These are phyloP conservation scores for Conringia planisiliqua DNA, from an alignment of 345 rosid species.

Conservation along the genomic window DNA sequence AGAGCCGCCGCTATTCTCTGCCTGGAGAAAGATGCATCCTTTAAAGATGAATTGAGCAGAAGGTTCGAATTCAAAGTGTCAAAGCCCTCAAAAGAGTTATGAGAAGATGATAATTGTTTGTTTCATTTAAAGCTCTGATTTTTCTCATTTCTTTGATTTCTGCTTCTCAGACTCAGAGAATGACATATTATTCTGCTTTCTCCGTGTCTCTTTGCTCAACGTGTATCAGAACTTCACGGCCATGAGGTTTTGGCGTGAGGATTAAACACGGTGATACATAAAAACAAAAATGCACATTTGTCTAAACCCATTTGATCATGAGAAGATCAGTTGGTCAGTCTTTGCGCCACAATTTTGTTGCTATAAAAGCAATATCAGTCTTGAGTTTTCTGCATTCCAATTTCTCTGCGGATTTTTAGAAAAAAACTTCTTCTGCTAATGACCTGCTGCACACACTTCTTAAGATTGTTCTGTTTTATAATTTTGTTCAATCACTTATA, in stretches of 20 bases:
- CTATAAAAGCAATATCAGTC: background rate
- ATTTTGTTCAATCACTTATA: background rate
- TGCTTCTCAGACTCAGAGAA: background rate
- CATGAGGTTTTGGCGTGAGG: constrained; percentile 26
- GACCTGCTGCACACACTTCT: background rate
- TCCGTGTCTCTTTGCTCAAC: background rate
- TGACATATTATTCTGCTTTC: background rate
- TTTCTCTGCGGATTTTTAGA: background rate
- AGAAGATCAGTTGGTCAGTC: constrained; percentile 23
- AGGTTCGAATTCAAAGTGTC: background rate
- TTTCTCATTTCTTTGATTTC: background rate
- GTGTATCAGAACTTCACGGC: constrained; percentile 38
- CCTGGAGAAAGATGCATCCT: background rate
- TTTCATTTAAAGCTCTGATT: background rate
- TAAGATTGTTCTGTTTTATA: background rate
- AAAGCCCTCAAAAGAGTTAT: background rate
- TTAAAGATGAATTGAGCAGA: background rate
- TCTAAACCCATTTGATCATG: constrained; percentile 20
- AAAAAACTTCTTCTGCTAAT: background rate
- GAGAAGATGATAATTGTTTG: too few relatives aligned
- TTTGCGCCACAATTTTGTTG: constrained; percentile 11
- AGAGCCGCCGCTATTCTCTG: constrained; percentile 18
- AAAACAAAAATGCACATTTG: background rate
- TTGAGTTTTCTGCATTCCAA: background rate
- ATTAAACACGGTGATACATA: constrained; percentile 27